phyloP scores from a whole-genome alignment of 192 early-diverging fungal species.

The Entophlyctis luteolus region DNA sequence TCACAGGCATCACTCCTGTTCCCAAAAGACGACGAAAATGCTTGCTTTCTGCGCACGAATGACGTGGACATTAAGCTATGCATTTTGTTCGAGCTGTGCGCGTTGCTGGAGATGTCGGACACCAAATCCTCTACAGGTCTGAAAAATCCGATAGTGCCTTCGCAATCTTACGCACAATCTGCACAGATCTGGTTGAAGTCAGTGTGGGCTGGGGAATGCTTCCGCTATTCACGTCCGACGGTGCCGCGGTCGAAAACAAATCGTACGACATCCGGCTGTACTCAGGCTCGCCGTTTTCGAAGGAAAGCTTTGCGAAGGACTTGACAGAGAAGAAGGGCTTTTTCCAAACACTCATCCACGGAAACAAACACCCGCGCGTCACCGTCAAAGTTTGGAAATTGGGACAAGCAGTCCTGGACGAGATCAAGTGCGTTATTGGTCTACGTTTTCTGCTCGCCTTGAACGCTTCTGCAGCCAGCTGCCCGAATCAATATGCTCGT shows the following conservation, averaged over 20 bases:
- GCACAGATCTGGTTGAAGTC: slow-evolving; percentile 31
- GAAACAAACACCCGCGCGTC: slow-evolving; percentile 35
- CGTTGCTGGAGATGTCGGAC: slow-evolving; percentile 32
- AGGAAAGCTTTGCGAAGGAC: slow-evolving; percentile 26
- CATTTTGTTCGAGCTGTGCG: slow-evolving; percentile 47
- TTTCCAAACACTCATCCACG: slow-evolving; percentile 26
- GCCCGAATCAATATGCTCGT: slow-evolving; percentile 37
- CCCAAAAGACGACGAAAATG: slow-evolving; percentile 49
- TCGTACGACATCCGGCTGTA: slow-evolving; percentile 46
- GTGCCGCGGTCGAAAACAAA: slow-evolving; percentile 44
- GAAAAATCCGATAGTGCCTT: background rate
- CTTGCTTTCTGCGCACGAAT: slow-evolving; percentile 41
- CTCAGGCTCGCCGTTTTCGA: slow-evolving; percentile 46
- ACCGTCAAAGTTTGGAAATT: slow-evolving; percentile 47
- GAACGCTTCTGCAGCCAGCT: slow-evolving; percentile 31
- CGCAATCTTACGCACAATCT: background rate
- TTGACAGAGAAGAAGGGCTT: slow-evolving; percentile 32
- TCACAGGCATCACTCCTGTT: slow-evolving; percentile 42
- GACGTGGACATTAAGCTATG: slow-evolving; percentile 44
- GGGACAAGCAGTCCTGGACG: slow-evolving; percentile 28
- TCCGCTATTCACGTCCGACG: slow-evolving; percentile 46
- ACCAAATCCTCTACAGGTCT: slow-evolving; percentile 12
- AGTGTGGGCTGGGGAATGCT: slow-evolving; percentile 51
- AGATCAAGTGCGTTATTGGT: slow-evolving; percentile 39
- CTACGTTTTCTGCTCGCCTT: background rate